phyloP scores from a whole-genome alignment of 78 protist genomes.

The Mastigamoeba balamuthi region DNA sequence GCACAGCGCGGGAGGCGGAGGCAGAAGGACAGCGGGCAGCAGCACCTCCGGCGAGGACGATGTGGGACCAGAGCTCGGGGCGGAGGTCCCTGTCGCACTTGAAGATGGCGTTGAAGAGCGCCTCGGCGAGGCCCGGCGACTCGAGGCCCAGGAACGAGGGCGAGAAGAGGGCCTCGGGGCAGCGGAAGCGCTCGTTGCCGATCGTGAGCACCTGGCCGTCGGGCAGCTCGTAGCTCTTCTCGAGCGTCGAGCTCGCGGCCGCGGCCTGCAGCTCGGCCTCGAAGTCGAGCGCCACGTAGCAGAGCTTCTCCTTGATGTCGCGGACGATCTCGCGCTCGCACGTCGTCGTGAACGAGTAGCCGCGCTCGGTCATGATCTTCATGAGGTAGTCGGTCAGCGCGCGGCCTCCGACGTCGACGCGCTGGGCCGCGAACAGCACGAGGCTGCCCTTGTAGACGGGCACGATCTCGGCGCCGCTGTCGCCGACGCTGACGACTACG shows the following conservation, averaged over 20 bases:
- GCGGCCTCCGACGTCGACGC: constrained; percentile 89
- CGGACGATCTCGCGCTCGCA: constrained; percentile 79
- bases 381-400: constrained; percentile 83
- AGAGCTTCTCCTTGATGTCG: constrained; percentile 50
- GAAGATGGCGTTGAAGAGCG: constrained; percentile 57
- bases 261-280: constrained; percentile 71
- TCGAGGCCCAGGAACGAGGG: constrained; percentile 75
- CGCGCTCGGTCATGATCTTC: constrained; percentile 70
- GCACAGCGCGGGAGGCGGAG: too few relatives aligned
- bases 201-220: constrained; percentile 79
- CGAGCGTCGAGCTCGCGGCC: constrained; percentile 57
- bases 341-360: constrained; percentile 81
- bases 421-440: constrained; percentile 74
- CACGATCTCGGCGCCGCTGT: constrained; percentile 88
- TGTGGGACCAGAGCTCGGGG: constrained; percentile 61
- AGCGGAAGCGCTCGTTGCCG: constrained; percentile 74
- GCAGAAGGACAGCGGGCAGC: too few relatives aligned
- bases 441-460: constrained; percentile 93
- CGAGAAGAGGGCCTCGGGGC: constrained; percentile 83
- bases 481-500: constrained; percentile 93
- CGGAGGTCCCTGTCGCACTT: constrained; percentile 79
- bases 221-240: constrained; percentile 48
- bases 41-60: constrained; percentile 82
- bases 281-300: constrained; percentile 47
- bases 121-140: constrained; percentile 73